Evolutionary conservation across 192 early-diverging fungal species (phyloP), one percentile per base, ranked within the genome.

Genomic region (Funneliformis geosporum): DNA sequence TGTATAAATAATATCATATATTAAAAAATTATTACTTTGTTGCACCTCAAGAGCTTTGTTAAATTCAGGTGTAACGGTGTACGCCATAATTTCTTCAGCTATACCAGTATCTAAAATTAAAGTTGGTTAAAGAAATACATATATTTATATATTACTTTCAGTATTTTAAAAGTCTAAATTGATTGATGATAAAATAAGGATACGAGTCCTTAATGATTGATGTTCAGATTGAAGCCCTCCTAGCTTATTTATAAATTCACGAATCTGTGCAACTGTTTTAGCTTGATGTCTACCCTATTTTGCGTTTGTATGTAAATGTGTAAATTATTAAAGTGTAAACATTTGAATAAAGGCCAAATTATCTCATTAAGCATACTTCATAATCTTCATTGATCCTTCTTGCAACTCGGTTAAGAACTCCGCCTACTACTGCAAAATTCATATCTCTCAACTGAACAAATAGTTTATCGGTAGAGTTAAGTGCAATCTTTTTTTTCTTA

Each of bases 341-440:
- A 55, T 5, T 55, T 55, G 46, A 4, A 18, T 55, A 55, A 27
- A 44, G 27, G 44, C n/a, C 16, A 28, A 18, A 65, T 25, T n/a
- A n/a, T 3, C 5, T 62, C 16, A 59, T 50, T 12, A 50, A 16
- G 43, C 59, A 21, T 77, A 92, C 92, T 80, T 98, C 96, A 77
- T 97, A 95, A 60, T 96, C 90, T 18, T 90, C 90, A 76, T 97
- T 95, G 60, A 99, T 91, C 73, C 93, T 88, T 68, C 90, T 89
- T 0, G 98, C 95, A 59, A 96, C 88, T 79, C 92, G 90, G 84
- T 92, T 96, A 62, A 99, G 83, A 70, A 93, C 82, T 33, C 90
- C 87, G 40, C 94, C 95, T 10, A 99, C 96, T 12, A 95, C 92
- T 0, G 96, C 91, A 89, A 99, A 98, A 81, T 96, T 97, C 81